Evolutionary conservation across 169 alveolate genomes (phyloP).

Genomic region (Cardiosporidium cionae): DNA sequence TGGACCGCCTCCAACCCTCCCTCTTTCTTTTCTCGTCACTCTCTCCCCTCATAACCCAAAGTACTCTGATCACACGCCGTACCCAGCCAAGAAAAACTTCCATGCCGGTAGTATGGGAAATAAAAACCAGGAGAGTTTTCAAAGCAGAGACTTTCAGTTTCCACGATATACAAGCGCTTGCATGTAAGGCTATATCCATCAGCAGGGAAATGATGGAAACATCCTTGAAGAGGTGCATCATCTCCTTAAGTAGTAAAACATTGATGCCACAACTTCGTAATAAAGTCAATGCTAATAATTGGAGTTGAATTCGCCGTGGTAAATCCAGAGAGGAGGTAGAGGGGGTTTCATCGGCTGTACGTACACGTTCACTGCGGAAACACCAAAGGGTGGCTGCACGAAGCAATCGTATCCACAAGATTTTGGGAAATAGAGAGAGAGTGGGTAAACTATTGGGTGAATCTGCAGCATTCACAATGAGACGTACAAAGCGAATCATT

Average conservation of each 20-base stretch:
- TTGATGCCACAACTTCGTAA: neutral
- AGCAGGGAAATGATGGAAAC: neutral
- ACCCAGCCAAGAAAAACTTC: constrained; percentile 16
- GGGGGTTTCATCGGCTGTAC: too few relatives aligned
- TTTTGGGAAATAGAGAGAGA: too few relatives aligned
- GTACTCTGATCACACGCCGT: neutral
- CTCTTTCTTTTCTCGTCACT: neutral
- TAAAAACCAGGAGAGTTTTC: neutral
- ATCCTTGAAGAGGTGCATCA: neutral
- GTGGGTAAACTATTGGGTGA: too few relatives aligned
- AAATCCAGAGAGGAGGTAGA: too few relatives aligned
- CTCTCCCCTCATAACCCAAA: neutral
- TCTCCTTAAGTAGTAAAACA: neutral
- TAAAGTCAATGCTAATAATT: neutral
- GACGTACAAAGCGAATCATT: too few relatives aligned
- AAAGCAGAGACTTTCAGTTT: neutral
- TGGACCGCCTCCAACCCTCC: neutral
- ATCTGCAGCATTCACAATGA: too few relatives aligned
- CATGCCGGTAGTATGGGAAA: constrained; percentile 9
- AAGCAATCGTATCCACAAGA: too few relatives aligned
- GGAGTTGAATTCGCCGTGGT: neutral
- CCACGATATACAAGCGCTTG: neutral
- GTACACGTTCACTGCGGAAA: too few relatives aligned
- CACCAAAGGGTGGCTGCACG: too few relatives aligned
- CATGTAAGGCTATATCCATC: neutral